Conservation (phyloP, 2,329 filamentous ascomycete genomes). For the Fusarium sulawesiense region DNA sequence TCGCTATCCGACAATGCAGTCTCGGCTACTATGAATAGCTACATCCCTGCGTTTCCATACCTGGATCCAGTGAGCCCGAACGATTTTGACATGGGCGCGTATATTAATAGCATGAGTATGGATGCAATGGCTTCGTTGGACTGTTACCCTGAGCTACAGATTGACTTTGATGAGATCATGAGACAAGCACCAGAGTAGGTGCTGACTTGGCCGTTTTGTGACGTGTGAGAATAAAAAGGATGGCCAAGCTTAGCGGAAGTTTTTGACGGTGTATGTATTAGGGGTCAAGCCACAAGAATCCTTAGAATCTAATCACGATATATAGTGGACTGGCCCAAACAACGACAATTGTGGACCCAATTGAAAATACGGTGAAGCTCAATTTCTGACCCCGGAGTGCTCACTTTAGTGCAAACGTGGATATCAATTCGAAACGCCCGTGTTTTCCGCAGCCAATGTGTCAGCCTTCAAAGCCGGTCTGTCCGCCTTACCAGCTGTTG, state of each 20-base stretch:
- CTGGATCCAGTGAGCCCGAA: conserved; percentile 3
- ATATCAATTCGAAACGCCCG: neutral
- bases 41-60: conserved; percentile 8
- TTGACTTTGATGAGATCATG: conserved; percentile 12
- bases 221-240: no score
- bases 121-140: conserved; percentile 6
- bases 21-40: neutral
- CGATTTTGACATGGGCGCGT: conserved; percentile 6
- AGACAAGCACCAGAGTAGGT: neutral
- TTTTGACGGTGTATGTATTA: no score
- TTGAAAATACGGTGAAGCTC: no score
- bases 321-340: no score
- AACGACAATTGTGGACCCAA: no score
- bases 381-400: no score
- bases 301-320: no score
- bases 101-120: conserved; percentile 10
- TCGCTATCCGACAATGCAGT: neutral
- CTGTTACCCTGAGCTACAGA: conserved; percentile 9
- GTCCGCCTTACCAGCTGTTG: conserved; percentile 8
- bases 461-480: conserved; percentile 9
- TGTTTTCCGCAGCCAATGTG: conserved; percentile 1
- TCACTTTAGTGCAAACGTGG: no score
- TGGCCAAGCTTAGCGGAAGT: no score
- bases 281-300: no score
- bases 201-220: no score